A percentile compares a stretch with the other conserved stretches of the same genome.
These are phyloP conservation scores for Euphrasia confusa DNA, from an alignment of 257 asterid species.

Conservation along the genomic window DNA sequence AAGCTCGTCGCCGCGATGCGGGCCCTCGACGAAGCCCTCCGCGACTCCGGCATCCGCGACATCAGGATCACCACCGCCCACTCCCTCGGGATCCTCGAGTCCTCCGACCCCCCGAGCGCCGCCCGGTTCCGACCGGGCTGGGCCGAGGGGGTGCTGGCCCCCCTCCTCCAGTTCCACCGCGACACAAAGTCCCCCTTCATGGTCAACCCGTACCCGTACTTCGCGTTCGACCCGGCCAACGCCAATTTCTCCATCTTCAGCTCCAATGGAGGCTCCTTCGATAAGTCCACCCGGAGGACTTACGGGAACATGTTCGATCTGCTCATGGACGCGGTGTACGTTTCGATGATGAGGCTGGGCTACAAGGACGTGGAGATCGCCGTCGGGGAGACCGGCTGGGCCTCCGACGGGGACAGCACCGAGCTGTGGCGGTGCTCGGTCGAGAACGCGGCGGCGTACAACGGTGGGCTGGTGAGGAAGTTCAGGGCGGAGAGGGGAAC, in stretches of 20 bases:
- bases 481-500: slow-evolving; percentile 47
- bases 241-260: slow-evolving; percentile 27
- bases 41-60: slow-evolving; percentile 17
- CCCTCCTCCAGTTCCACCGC: slow-evolving; percentile 51
- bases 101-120: slow-evolving; percentile 58
- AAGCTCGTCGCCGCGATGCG: slow-evolving; percentile 61
- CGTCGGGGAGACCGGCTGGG: slow-evolving; percentile 89
- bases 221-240: slow-evolving; percentile 47
- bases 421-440: slow-evolving; percentile 61
- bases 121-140: slow-evolving; percentile 60
- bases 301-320: slow-evolving; percentile 64
- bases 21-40: slow-evolving; percentile 45
- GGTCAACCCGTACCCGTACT: slow-evolving; percentile 88
- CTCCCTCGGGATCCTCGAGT: slow-evolving; percentile 43
- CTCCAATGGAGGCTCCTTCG: slow-evolving; percentile 35
- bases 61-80: slow-evolving; percentile 41
- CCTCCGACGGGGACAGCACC: slow-evolving; percentile 64
- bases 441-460: slow-evolving; percentile 61
- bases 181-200: slow-evolving; percentile 55
- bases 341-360: slow-evolving; percentile 65
- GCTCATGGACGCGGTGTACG: slow-evolving; percentile 48
- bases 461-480: slow-evolving; percentile 59
- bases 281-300: slow-evolving; percentile 28
- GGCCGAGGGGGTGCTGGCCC: slow-evolving; percentile 53
- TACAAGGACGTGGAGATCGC: slow-evolving; percentile 55